phyloP scores from a whole-genome alignment of 2,329 filamentous ascomycete species.

The Neurospora sp. region DNA sequence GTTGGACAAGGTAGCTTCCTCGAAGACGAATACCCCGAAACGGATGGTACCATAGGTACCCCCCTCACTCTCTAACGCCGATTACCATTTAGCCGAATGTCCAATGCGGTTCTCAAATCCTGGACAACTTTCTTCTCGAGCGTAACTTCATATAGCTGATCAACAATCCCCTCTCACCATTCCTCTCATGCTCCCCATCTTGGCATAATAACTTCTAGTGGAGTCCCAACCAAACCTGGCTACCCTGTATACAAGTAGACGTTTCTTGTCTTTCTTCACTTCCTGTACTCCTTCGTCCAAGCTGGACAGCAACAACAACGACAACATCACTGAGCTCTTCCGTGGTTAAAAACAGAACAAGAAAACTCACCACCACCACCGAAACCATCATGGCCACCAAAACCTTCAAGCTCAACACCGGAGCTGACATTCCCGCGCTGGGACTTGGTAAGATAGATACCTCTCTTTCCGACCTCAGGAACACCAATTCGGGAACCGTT shows the following conservation, averaged over 20 bases:
- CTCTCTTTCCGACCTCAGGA: neutral
- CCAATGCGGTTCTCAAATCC: neutral
- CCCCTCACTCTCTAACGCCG: neutral
- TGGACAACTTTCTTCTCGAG: neutral
- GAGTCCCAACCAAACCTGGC: neutral
- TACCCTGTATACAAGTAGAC: neutral
- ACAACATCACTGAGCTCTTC: neutral
- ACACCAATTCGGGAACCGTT: neutral
- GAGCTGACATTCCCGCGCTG: constrained; percentile 51
- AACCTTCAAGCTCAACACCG: constrained; percentile 56
- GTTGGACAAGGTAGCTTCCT: neutral
- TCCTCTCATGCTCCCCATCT: neutral
- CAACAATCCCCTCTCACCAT: neutral
- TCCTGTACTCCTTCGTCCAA: neutral
- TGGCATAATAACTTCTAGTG: neutral
- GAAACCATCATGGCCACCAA: constrained; percentile 40
- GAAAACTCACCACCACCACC: neutral
- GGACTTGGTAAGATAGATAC: constrained; percentile 43
- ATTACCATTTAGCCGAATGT: neutral
- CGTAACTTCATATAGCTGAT: neutral
- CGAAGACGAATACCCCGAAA: neutral
- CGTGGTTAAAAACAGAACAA: neutral
- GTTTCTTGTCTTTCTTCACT: neutral
- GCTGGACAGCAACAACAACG: neutral
- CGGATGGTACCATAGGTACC: neutral